A percentile compares a stretch with the other conserved stretches of the same genome.
phyloP scores from a whole-genome alignment of 257 asterid species.

The Gentiana dahurica region DNA sequence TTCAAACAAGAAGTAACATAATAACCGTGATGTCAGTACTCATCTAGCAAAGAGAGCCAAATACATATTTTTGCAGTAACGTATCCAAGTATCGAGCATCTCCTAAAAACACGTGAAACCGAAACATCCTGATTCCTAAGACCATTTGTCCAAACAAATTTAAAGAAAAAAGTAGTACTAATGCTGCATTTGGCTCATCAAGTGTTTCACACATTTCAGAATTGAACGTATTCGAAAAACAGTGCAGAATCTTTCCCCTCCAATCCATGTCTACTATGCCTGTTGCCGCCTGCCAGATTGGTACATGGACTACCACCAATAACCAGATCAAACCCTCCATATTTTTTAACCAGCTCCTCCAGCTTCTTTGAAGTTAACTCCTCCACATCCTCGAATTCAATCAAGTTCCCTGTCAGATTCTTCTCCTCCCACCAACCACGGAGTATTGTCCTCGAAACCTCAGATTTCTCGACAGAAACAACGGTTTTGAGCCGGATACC shows the following conservation, averaged over 20 bases:
- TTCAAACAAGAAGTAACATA: no score
- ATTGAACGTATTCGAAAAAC: constrained; percentile 32
- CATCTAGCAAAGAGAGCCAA: no score
- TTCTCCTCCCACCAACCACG: constrained; percentile 70
- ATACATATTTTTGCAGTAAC: no score
- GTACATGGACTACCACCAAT: constrained; percentile 73
- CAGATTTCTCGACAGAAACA: constrained; percentile 46
- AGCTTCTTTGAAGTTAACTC: constrained; percentile 18
- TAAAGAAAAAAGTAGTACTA: no score
- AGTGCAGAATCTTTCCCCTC: constrained; percentile 49
- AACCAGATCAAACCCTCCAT: constrained; percentile 22
- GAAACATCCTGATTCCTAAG: no score
- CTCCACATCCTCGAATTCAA: constrained; percentile 43
- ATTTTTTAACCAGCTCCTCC: constrained; percentile 15
- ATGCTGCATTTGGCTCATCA: no score
- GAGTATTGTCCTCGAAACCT: constrained; percentile 21
- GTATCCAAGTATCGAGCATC: no score
- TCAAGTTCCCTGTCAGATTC: constrained; percentile 33
- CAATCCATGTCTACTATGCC: constrained; percentile 54
- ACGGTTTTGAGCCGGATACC: constrained; percentile 31
- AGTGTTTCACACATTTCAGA: no score
- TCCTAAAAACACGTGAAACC: no score
- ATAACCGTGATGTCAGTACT: no score
- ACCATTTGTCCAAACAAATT: no score
- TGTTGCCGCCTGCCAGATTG: constrained; percentile 54